These are phyloP conservation scores for Umbellularia californica DNA, from an alignment of 164 flowering plant species.

Conservation along the genomic window DNA sequence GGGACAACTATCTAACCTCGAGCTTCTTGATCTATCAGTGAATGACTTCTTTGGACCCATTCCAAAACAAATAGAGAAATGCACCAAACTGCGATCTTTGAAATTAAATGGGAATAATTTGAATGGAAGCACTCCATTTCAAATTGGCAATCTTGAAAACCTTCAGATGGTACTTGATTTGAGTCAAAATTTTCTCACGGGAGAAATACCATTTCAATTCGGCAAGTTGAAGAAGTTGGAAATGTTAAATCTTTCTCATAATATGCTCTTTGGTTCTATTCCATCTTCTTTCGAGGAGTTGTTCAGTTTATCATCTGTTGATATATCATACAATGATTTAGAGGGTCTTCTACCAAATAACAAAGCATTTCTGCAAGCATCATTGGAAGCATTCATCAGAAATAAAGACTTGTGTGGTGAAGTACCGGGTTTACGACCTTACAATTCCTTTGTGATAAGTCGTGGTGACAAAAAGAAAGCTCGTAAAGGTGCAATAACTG, in stretches of 20 bases:
- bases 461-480: too few relatives aligned
- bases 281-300: constrained; percentile 4
- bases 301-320: neutral
- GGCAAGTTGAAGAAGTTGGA: neutral
- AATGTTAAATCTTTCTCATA: constrained; percentile 7
- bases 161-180: neutral
- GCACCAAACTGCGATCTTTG: constrained; percentile 8
- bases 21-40: neutral
- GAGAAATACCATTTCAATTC: constrained; percentile 7
- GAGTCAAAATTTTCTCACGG: neutral
- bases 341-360: neutral
- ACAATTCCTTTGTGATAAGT: too few relatives aligned
- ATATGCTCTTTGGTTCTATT: constrained; percentile 1
- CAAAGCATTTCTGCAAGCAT: constrained; percentile 10
- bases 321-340: constrained; percentile 6
- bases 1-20: neutral
- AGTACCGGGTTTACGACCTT: neutral
- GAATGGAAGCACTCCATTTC: constrained; percentile 4
- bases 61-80: constrained; percentile 14
- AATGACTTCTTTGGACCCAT: neutral
- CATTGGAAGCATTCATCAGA: constrained; percentile 4
- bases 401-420: constrained; percentile 41
- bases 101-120: neutral
- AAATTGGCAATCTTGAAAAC: neutral
- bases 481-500: too few relatives aligned